Conservation (phyloP, 805 yeast genomes). For the Saccharomycopsis fodiens region DNA sequence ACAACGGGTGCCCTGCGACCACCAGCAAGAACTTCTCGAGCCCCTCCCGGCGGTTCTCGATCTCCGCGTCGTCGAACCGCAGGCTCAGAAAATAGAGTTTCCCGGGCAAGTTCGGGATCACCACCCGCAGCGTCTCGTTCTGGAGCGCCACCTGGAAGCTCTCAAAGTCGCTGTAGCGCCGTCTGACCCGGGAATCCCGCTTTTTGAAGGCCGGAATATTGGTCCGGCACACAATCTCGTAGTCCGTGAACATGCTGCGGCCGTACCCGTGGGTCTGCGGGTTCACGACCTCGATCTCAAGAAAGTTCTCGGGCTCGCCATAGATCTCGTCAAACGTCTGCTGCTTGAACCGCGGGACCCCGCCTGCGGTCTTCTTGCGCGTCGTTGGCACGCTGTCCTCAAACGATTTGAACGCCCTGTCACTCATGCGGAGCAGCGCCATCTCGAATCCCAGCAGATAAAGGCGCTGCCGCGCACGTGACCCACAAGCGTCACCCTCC, state of each 20-base stretch:
- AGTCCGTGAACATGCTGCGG: conserved; percentile 76
- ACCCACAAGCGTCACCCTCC: conserved; percentile 3
- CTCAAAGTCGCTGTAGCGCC: conserved; percentile 89
- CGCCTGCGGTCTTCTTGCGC: conserved; percentile 18
- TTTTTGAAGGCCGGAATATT: conserved; percentile 82
- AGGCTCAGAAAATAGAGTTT: conserved; percentile 62
- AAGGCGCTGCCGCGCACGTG: too few relatives aligned
- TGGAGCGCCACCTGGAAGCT: conserved; percentile 66
- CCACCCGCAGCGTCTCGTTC: conserved; percentile 68
- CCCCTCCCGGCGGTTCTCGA: conserved; percentile 78
- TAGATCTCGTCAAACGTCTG: conserved; percentile 78
- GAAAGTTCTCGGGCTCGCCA: conserved; percentile 90
- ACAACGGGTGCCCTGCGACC: conserved; percentile 88
- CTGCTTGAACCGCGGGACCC: conserved; percentile 33
- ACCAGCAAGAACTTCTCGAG: conserved; percentile 68
- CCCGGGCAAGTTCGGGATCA: conserved; percentile 88
- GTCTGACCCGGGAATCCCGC: conserved; percentile 57
- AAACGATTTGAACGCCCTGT: conserved; percentile 25
- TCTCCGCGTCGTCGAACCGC: conserved; percentile 73
- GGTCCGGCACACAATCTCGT: conserved; percentile 82
- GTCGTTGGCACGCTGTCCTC: conserved; percentile 23
- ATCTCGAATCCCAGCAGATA: too few relatives aligned
- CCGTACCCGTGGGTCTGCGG: conserved; percentile 73
- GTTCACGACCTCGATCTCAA: conserved; percentile 80
- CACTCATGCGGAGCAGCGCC: conserved; percentile 1